Evolutionary conservation across 306 rosid genomes (phyloP), one percentile per base, ranked within the genome.

Genomic region (Parietaria judaica): DNA sequence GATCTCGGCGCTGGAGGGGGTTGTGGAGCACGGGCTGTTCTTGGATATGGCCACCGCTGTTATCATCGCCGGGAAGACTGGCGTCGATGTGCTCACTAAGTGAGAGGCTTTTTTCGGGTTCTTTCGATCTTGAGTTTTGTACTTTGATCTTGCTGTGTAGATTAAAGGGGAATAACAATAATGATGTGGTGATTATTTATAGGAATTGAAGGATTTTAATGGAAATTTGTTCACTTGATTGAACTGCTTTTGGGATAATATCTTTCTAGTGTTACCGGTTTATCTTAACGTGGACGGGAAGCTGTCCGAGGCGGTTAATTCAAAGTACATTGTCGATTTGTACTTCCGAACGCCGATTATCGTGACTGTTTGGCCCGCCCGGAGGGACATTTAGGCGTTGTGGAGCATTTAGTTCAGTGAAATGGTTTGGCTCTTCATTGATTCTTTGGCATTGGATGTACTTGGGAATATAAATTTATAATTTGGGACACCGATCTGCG

Each of bases 11-110:
- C 66, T 88, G 1, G 90, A 88, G 65, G 96, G 96, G 0, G 96
- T 88, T 0, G 96, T 88, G 43, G 96, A 88, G 58, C 96, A 88
- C 68, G 96, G 96, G 2, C 65, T 88, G 70, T 88, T 88, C 77
- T 70, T 88, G 76, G 78, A 85, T 49, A 83, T 88, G 94, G 94
- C 94, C 1, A 85, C 94, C 6, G 74, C 96, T 0, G 94, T 85
- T 14, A 83, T 88, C 48, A 83, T 85, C 31, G 90, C 96, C 0
- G 87, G 71, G 3, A 88, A 75, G 52, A 39, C 37, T 16, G 90
- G 96, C 4, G 86, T 88, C 64, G 78, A 85, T 15, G 79, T 83
- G 36, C 57, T 69, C 80, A 48, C 50, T 63, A 88, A 88, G 70
- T 85, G 92, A 84, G 7, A 50, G 66, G 36, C 23, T 15, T 5